phyloP scores from a whole-genome alignment of 139 green algal species.

The Coelastrella sp. region DNA sequence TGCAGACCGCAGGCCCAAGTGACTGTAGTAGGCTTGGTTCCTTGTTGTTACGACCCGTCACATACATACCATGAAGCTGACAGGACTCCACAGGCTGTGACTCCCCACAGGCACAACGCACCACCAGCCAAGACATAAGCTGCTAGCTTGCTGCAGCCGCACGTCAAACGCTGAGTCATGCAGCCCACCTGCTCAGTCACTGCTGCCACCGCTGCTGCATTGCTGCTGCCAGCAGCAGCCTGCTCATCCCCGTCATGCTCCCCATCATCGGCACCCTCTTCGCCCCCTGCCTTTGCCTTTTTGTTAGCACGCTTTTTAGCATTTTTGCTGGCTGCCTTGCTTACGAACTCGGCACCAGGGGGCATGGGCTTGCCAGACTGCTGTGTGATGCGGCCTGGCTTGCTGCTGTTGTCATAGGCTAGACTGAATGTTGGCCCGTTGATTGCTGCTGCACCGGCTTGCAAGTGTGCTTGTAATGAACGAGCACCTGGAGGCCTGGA shows the following conservation, averaged over 20 bases:
- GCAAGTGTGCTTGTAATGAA: conserved; percentile 22
- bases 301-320: conserved; percentile 69
- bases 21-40: no score
- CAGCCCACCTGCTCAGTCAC: conserved; percentile 17
- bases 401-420: conserved; percentile 62
- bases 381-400: conserved; percentile 46
- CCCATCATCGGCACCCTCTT: conserved; percentile 26
- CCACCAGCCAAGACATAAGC: no score
- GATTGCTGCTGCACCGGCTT: conserved; percentile 30
- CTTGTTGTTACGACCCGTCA: no score
- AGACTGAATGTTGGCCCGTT: conserved; percentile 67
- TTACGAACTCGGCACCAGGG: conserved; percentile 54
- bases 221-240: conserved; percentile 17
- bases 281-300: conserved; percentile 56
- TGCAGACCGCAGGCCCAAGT: no score
- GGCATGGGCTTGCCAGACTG: conserved; percentile 26
- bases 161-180: background rate
- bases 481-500: conserved; percentile 34
- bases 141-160: no score
- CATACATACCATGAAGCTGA: no score
- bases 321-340: conserved; percentile 82
- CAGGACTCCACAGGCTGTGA: no score
- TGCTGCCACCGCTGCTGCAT: conserved; percentile 12
- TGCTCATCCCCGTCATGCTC: background rate
- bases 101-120: no score